Evolutionary conservation across 2,329 filamentous ascomycete genomes (phyloP).

Genomic region (Botrytis cinerea): DNA sequence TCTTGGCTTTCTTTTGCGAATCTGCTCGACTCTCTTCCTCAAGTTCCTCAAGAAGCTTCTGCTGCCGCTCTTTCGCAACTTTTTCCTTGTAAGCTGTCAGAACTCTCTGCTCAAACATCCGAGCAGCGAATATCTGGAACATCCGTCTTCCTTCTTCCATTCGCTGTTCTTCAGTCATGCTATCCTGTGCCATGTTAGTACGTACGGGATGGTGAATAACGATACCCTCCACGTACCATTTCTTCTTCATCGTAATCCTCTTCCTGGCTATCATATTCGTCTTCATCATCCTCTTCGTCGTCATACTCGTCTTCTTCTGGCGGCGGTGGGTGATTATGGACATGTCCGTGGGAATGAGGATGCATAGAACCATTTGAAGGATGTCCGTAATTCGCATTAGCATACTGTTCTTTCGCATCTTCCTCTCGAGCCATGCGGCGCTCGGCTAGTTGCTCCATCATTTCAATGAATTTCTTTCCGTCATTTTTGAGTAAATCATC

Average conservation of each 20-base stretch:
- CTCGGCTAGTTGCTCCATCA: slow-evolving; percentile 99
- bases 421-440: slow-evolving; percentile 96
- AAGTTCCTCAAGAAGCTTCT: slow-evolving; percentile 86
- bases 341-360: slow-evolving; percentile 40
- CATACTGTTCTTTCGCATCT: slow-evolving; percentile 69
- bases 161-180: slow-evolving; percentile 96
- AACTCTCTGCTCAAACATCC: slow-evolving; percentile 98
- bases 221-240: slow-evolving; percentile 49
- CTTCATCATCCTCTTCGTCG: slow-evolving; percentile 59
- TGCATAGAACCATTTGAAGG: slow-evolving; percentile 57
- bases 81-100: slow-evolving; percentile 97
- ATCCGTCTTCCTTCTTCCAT: slow-evolving; percentile 98
- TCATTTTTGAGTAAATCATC: slow-evolving; percentile 99
- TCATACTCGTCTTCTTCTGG: slow-evolving; percentile 75
- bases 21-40: slow-evolving; percentile 79
- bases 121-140: slow-evolving; percentile 98
- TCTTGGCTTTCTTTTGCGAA: slow-evolving; percentile 84
- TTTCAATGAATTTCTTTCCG: slow-evolving; percentile 99
- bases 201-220: slow-evolving; percentile 38
- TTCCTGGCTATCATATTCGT: slow-evolving; percentile 63
- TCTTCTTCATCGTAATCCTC: slow-evolving; percentile 80
- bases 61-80: slow-evolving; percentile 87
- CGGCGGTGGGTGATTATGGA: slow-evolving; percentile 67
- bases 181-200: slow-evolving; percentile 64
- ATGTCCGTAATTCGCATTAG: slow-evolving; percentile 60